Conservation (phyloP, 2,329 filamentous ascomycete genomes). For the Rhytidhysteron rufulum region DNA sequence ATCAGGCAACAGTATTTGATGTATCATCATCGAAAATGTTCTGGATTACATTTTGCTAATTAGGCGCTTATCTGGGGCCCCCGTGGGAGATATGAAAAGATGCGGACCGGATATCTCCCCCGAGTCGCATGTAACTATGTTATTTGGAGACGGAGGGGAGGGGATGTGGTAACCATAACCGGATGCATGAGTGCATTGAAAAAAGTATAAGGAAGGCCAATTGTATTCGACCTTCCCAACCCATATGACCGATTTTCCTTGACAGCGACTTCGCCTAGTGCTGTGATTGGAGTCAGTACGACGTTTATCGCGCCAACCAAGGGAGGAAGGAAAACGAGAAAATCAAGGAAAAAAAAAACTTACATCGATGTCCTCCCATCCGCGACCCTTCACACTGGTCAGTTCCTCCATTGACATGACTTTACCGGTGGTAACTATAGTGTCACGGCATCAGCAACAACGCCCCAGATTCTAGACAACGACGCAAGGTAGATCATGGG, state of each 20-base stretch:
- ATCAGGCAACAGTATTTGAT: no score
- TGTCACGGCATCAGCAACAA: constrained; percentile 15
- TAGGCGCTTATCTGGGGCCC: no score
- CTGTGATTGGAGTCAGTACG: constrained; percentile 23
- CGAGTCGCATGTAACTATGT: no score
- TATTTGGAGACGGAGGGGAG: no score
- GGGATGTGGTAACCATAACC: no score
- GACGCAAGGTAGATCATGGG: neutral
- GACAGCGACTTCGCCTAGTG: constrained; percentile 20
- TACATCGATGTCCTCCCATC: constrained; percentile 73
- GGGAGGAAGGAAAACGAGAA: neutral
- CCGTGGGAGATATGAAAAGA: no score
- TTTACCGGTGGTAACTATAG: constrained; percentile 74
- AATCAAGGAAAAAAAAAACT: constrained; percentile 8
- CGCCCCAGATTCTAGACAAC: constrained; percentile 2
- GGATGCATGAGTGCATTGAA: no score
- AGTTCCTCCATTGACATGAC: constrained; percentile 85
- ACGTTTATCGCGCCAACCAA: neutral
- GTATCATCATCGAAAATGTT: no score
- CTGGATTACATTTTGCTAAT: no score
- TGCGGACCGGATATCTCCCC: no score
- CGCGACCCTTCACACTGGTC: constrained; percentile 77
- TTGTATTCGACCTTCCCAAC: neutral
- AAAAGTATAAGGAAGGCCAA: constrained; percentile 2
- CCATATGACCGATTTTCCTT: constrained; percentile 16